Evolutionary conservation across 441 rosid species (phyloP).

Genomic region (Lepidium campestre): DNA sequence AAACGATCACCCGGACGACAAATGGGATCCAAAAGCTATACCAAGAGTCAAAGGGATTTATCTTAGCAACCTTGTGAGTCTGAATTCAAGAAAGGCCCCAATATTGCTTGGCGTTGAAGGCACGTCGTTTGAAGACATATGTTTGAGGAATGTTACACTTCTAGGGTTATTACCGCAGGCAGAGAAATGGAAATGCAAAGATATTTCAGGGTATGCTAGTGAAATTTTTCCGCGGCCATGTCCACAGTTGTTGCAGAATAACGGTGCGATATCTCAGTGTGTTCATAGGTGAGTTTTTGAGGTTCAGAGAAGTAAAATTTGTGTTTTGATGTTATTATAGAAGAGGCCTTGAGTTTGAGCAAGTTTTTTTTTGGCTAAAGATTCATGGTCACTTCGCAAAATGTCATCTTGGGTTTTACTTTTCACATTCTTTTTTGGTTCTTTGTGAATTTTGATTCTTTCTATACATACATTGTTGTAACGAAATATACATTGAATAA

Average conservation of each 20-base stretch:
- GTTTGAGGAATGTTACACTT: conserved; percentile 66
- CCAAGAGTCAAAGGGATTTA: conserved; percentile 64
- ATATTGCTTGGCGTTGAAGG: conserved; percentile 62
- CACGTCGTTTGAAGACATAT: conserved; percentile 53
- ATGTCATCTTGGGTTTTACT: neutral
- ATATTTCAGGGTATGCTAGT: conserved; percentile 54
- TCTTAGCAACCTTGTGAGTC: conserved; percentile 52
- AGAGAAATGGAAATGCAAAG: conserved; percentile 72
- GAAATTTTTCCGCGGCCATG: conserved; percentile 61
- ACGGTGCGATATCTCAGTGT: conserved; percentile 35
- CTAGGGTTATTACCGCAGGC: conserved; percentile 41
- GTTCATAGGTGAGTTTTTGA: conserved; percentile 8
- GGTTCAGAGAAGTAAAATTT: neutral
- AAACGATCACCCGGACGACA: conserved; percentile 76
- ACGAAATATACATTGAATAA: conserved; percentile 4
- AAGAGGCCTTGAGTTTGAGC: conserved; percentile 20
- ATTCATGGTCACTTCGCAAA: conserved; percentile 14
- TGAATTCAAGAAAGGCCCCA: conserved; percentile 73
- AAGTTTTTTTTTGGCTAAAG: conserved; percentile 6
- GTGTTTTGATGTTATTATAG: neutral
- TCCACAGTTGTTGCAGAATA: conserved; percentile 48
- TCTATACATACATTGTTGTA: conserved; percentile 8
- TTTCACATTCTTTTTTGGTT: neutral
- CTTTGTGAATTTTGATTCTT: conserved; percentile 15
- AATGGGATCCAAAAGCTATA: conserved; percentile 74